Evolutionary conservation across 139 green algal genomes (phyloP), one percentile per base, ranked within the genome.

Genomic region (Raphidocelis subcapitata): DNA sequence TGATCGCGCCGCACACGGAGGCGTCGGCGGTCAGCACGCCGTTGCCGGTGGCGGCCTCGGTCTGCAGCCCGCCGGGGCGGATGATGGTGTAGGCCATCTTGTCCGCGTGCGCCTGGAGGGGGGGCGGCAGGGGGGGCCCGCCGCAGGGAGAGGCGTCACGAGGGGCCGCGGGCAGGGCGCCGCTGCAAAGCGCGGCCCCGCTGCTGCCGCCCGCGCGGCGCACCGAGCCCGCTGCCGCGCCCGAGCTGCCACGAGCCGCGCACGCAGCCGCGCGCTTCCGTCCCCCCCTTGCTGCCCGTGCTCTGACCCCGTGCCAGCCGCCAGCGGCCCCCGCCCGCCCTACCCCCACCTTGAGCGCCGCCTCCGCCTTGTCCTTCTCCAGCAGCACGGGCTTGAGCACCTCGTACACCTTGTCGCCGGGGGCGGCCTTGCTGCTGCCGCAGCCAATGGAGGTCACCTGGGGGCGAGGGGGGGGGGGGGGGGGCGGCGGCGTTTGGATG

Each of bases 321-420:
- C 28, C n/a, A n/a, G n/a, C n/a, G n/a, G n/a, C n/a, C n/a, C n/a
- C n/a, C n/a, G n/a, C n/a, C 54, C 67, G 29, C 15, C 31, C 35
- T 23, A 24, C 16, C 1, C 73, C 44, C 57, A 89, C 88, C 88
- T 92, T 93, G 24, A 98, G 89, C 26, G 36, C 55, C n/a, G 90
- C 79, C 84, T 99, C 95, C 2, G 95, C 95, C 82, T 98, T 98
- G 65, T 94, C 86, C 85, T 99, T 99, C 83, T 98, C 92, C 35
- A 96, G 18, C 54, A 99, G 84, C 74, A 98, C 91, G 1, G 90
- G 88, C 85, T 97, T 86, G 21, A 99, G 82, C n/a, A 92, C 84
- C 41, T 97, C 82, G 81, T 98, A 98, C 44, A 96, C 91, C 71
- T 94, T 74, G 54, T 81, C 66, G n/a, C 84, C 82, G 3, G 89